Conservation (phyloP, 768 basidiomycete species). For the Myochromella boudieri region DNA sequence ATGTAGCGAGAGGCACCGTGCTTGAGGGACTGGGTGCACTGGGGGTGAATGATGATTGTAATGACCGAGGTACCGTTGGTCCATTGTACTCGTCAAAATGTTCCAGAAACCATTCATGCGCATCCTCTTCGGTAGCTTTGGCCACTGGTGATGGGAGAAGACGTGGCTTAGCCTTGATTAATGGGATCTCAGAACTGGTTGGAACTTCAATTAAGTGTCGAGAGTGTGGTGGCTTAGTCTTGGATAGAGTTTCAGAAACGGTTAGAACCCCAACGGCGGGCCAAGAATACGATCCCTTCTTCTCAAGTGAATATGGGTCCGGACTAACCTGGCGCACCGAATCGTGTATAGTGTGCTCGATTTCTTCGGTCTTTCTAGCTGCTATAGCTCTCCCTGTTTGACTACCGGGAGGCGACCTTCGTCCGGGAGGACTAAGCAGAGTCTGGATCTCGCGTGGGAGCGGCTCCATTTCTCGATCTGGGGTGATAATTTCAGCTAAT, state of each 20-base stretch:
- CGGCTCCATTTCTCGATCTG: not conserved
- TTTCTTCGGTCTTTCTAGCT: conserved; percentile 42
- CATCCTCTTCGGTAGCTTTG: conserved; percentile 44
- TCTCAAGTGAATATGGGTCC: too few species aligned
- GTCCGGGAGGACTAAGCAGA: conserved; percentile 30
- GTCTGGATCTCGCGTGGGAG: conserved; percentile 7
- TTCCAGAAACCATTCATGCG: conserved; percentile 62
- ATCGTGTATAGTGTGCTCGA: conserved; percentile 18
- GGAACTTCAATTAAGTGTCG: conserved; percentile 1
- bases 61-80: conserved; percentile 18
- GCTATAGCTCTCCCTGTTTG: conserved; percentile 44
- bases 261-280: too few species aligned
- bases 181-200: not conserved
- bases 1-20: conserved; percentile 13
- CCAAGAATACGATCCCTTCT: too few species aligned
- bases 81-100: conserved; percentile 43
- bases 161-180: conserved; percentile 12
- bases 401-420: conserved; percentile 52
- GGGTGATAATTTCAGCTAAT: conserved; percentile 11
- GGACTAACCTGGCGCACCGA: conserved; percentile 8
- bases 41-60: conserved; percentile 27
- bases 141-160: conserved; percentile 8
- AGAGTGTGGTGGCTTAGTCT: conserved; percentile 18
- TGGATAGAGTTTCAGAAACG: conserved; percentile 1
- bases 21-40: conserved; percentile 25